Evolutionary conservation across 164 flowering plant species (phyloP).

Genomic region (Vitis cinerea): DNA sequence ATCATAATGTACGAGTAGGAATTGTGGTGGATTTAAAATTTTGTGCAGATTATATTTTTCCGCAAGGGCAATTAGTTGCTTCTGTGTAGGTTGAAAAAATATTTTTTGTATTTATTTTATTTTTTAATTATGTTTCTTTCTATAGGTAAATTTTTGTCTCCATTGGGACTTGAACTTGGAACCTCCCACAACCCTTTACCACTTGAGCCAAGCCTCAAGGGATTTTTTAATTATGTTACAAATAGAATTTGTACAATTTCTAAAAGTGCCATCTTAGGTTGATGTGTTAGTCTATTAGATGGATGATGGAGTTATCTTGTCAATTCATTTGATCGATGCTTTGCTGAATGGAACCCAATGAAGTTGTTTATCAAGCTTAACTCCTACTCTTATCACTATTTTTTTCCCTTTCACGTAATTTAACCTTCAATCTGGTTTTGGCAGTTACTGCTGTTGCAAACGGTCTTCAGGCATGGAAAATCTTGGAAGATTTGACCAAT

Average conservation of each 20-base stretch:
- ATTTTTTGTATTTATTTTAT: no score
- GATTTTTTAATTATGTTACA: neutral
- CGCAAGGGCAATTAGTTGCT: no score
- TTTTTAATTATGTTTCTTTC: no score
- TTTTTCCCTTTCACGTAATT: neutral
- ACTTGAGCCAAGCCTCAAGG: no score
- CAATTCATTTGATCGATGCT: neutral
- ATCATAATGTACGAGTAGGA: no score
- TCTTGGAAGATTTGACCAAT: slow-evolving; percentile 53
- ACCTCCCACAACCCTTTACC: no score
- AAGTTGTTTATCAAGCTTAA: neutral
- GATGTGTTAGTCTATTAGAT: neutral
- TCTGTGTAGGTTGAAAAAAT: no score
- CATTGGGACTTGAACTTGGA: no score
- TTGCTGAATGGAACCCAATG: neutral
- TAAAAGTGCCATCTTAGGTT: neutral
- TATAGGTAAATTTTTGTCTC: no score
- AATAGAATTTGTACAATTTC: neutral
- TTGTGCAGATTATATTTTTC: no score
- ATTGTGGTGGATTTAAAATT: no score
- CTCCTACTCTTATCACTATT: neutral
- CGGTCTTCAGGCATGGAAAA: slow-evolving; percentile 84
- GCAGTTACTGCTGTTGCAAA: slow-evolving; percentile 65
- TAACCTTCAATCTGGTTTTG: slow-evolving; percentile 3
- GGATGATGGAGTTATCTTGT: neutral